Evolutionary conservation across 371 early-diverging fungal species (phyloP), one percentile per base, ranked within the genome.

Genomic region (Rhizomucor pusillus): DNA sequence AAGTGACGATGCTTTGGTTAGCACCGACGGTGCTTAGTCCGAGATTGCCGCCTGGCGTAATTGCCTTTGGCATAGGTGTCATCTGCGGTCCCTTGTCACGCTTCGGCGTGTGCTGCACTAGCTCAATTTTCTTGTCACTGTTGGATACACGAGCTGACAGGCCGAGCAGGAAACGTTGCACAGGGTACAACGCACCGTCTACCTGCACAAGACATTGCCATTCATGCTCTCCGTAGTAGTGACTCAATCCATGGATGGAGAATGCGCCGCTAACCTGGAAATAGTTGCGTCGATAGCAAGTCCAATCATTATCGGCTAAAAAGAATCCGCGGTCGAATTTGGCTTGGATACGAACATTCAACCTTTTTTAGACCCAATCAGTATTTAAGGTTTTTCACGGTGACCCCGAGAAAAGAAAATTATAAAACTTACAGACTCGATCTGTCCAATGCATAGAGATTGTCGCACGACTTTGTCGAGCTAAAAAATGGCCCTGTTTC

Each of bases 281-380:
- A 66, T 95, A 96, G 63, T 96, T 96, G 62, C 97, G 85, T 37
- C 97, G 88, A 67, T 96, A 96, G 65, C 97, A 95, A 1, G 94
- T 93, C 95, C 95, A 95, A 62, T 86, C 85, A 55, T 83, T 85
- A 36, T 87, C 82, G 20, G 90, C 88, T 54, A 89, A 65, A 59
- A 89, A 90, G 72, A 89, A 92, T 6, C 92, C 92, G 47, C 87
- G 79, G 59, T 91, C 93, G 60, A 89, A 71, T 54, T 83, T 83
- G 45, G 84, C 74, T 29, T 73, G 64, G 24, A 83, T 74, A 20
- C 72, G 71, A 50, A 77, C 55, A n/a, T 67, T 71, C 20, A 62
- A 53, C 16, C 57, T 60, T 34, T 14, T 46, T n/a, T 43, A 19
- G 20, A 41, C 24, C 24, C n/a, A 46, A 34, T 45, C 44, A 47